Conservation (phyloP, 768 basidiomycete species). For the Trametes coccinea region DNA sequence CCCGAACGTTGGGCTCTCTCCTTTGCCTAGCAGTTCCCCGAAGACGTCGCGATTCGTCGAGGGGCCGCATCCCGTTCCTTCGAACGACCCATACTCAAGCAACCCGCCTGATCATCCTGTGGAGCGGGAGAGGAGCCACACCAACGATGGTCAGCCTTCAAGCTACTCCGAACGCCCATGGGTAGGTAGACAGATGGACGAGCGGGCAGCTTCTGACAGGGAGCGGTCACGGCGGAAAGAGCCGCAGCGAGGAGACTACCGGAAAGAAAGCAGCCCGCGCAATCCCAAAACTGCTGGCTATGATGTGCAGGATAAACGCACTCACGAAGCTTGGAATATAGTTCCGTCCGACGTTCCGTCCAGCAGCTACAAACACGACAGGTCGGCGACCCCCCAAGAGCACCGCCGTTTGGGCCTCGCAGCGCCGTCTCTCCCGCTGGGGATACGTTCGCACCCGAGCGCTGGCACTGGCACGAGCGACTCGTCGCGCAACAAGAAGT, state of each 20-base stretch:
- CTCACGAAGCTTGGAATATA: slow-evolving; percentile 21
- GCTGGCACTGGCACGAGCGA: slow-evolving; percentile 21
- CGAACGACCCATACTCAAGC: neutral
- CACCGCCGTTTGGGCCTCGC: slow-evolving; percentile 27
- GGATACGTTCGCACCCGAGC: slow-evolving; percentile 17
- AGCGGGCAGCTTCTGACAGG: slow-evolving; percentile 7
- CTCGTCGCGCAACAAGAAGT: slow-evolving; percentile 26
- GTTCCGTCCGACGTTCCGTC: slow-evolving; percentile 24
- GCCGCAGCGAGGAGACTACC: neutral
- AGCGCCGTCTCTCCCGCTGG: slow-evolving; percentile 5
- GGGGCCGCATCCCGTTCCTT: neutral
- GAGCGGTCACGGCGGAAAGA: slow-evolving; percentile 10
- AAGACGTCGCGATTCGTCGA: slow-evolving; percentile 17
- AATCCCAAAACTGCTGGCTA: neutral
- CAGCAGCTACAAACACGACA: slow-evolving; percentile 26
- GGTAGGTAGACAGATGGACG: slow-evolving; percentile 1
- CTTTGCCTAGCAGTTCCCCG: slow-evolving; percentile 12
- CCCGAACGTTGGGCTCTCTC: neutral
- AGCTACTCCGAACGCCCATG: slow-evolving; percentile 1
- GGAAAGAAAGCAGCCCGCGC: slow-evolving; percentile 7
- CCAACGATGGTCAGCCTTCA: slow-evolving; percentile 13
- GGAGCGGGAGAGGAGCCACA: slow-evolving; percentile 15
- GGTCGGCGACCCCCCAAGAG: slow-evolving; percentile 27
- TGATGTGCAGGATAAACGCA: neutral
- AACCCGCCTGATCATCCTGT: neutral